Base-by-base conservation (phyloP, 805 yeast genomes). In the Komagataella populi region DNA sequence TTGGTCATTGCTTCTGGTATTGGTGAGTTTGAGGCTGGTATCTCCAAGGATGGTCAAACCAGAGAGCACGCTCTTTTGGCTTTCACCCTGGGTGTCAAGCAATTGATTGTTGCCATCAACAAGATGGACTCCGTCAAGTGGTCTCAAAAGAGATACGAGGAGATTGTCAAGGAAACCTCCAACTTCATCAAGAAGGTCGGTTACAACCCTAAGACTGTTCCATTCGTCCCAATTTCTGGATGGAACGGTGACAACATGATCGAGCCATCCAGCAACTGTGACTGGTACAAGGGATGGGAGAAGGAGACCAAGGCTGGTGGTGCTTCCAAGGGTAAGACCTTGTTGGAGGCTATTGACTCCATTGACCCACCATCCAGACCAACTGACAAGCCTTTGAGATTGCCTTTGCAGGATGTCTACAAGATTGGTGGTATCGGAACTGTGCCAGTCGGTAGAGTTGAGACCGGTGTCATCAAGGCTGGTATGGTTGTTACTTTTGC, bases 21-120 rank as follows among this genome's bases (percentile, higher is more conserved):
- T 68, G 93, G 93, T 85, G 95, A 87, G 73, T 87, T 86, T 81
- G 95, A 86, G 78, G 90, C 95, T 66, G 95, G 95, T 76, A 87
- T 87, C 78, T 84, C 93, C 68, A 79, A 85, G 81, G 95, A 86
- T 66, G 95, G 95, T 71, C 95, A 86, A 77, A 87, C 95, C 73
- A 86, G 91, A 78, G 95, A 87, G 77, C 95, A 85, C 80, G 95
- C 96, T 69, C 78, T 86, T 61, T 79, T 86, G 68, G 91, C 95
- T 67, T 83, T 72, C 84, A 85, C 95, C 70, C 78, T 87, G 65
- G 95, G 95, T 78, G 93, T 86, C 60, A 80, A 72, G 62, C 91
- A 84, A 73, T 78, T 86, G 70, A 83, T 86, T 68, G 90, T 86
- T 73, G 95, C 93, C 65, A 80, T 85, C 76, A 86, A 86, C 89